Conservation (phyloP, 1,139 yeast species). For the Meyerozyma sp. region DNA sequence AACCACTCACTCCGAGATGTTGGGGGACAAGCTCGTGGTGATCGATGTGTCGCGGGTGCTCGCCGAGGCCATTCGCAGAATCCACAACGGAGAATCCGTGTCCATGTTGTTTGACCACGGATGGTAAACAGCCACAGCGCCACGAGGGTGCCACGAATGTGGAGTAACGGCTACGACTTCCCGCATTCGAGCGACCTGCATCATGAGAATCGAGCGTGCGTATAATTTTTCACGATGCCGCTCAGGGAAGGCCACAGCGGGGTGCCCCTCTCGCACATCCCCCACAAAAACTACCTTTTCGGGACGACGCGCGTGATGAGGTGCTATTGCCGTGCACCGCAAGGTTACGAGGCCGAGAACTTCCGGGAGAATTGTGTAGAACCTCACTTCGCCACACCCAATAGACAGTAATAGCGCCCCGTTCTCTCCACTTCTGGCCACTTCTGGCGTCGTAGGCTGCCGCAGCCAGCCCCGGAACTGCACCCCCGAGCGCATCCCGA, state of each 20-base stretch:
- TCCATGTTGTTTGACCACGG: constrained; percentile 91
- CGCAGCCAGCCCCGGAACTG: not conserved
- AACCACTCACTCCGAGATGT: constrained; percentile 47
- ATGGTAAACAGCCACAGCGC: constrained; percentile 31
- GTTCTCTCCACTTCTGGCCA: not conserved
- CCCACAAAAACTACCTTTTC: constrained; percentile 1
- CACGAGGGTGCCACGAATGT: not conserved
- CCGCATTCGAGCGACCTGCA: not conserved
- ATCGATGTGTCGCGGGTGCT: constrained; percentile 83
- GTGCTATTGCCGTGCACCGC: constrained; percentile 1
- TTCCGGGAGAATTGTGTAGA: not conserved
- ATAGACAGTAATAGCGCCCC: no score
- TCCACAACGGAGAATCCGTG: constrained; percentile 95
- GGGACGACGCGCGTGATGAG: not conserved
- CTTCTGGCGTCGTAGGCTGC: not conserved
- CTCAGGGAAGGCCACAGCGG: not conserved
- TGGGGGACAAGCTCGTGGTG: constrained; percentile 66
- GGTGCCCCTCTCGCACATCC: not conserved
- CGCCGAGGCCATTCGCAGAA: constrained; percentile 92
- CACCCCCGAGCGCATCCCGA: no score
- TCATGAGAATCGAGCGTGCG: not conserved
- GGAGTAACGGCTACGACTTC: not conserved
- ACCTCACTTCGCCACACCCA: not conserved
- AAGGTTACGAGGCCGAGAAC: not conserved
- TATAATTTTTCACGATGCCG: not conserved